Conservation (phyloP, 352 stramenopile genomes). For the Globisporangium spiculum region DNA sequence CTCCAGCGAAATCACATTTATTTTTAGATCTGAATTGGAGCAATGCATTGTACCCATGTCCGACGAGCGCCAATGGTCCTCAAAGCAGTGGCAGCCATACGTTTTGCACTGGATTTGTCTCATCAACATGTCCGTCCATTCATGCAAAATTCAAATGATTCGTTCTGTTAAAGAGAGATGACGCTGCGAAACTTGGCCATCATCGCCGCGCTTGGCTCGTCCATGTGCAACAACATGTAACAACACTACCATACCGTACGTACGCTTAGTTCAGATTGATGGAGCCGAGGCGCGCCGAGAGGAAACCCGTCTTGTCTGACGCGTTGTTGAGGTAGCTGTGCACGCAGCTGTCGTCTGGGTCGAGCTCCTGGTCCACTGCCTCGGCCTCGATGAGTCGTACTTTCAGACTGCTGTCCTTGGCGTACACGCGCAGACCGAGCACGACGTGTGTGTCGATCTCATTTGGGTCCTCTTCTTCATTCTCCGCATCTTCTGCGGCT, state of each 20-base stretch:
- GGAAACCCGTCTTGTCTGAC: conserved; percentile 13
- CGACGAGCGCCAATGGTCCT: not conserved
- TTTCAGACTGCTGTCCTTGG: conserved; percentile 24
- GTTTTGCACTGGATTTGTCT: not conserved
- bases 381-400: conserved; percentile 15
- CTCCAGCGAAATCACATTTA: not conserved
- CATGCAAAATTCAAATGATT: not conserved
- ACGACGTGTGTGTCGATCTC: conserved; percentile 25
- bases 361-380: conserved; percentile 13
- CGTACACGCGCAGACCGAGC: conserved; percentile 32
- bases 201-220: not conserved
- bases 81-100: too few species aligned
- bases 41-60: not conserved
- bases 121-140: not conserved
- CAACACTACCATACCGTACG: not conserved
- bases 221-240: not conserved
- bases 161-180: not conserved
- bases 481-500: not conserved
- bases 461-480: not conserved
- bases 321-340: conserved; percentile 18
- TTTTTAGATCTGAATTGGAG: not conserved
- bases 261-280: conserved; percentile 1
- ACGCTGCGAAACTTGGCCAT: too few species aligned
- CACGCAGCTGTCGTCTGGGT: conserved; percentile 31
- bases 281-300: conserved; percentile 14